Evolutionary conservation across 148 eudicot genomes (phyloP), one percentile per base, ranked within the genome.

Genomic region (Silene latifolia): DNA sequence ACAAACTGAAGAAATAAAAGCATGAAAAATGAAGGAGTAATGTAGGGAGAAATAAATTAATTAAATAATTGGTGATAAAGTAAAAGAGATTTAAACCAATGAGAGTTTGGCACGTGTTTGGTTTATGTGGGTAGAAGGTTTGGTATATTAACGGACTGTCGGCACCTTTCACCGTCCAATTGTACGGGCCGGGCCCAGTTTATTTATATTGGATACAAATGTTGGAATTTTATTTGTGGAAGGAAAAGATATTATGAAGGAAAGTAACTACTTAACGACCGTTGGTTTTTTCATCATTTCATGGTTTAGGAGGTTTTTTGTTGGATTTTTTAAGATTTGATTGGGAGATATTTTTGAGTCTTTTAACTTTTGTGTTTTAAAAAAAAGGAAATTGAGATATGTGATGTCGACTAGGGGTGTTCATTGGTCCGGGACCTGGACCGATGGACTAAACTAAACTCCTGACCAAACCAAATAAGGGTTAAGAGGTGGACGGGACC

Each of bases 91-190:
- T 13, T 51, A 32, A 15, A 14, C 73, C 67, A 67, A 27, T 76
- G 10, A 67, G 10, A 56, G 18, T 6, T 15, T 13, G 71, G 4
- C 80, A 71, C 75, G 80, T 71, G 71, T 23, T 53, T 2, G 61
- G 73, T 53, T 7, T 21, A 24, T 23, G 51, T 23, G 61, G 73
- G 9, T 2, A 4, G 21, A 51, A 53, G 11, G 17, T 47, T 47
- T 20, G 59, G 15, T 23, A 70, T 14, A 51, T 18, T 54, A 70
- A 51, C 44, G 42, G 14, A 74, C 70, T 29, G 74, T 77, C 80
- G 74, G 80, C 68, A 57, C 17, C 51, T 9, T 12, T 62, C 21
- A 14, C 70, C 53, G 70, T 70, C 73, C 42, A 8, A 9, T 13
- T 5, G 27, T 0, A 0, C 39, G 71, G 71, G 71, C 7, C 27